Base-by-base conservation (phyloP, 441 rosid species). In the Populus hybrid region DNA sequence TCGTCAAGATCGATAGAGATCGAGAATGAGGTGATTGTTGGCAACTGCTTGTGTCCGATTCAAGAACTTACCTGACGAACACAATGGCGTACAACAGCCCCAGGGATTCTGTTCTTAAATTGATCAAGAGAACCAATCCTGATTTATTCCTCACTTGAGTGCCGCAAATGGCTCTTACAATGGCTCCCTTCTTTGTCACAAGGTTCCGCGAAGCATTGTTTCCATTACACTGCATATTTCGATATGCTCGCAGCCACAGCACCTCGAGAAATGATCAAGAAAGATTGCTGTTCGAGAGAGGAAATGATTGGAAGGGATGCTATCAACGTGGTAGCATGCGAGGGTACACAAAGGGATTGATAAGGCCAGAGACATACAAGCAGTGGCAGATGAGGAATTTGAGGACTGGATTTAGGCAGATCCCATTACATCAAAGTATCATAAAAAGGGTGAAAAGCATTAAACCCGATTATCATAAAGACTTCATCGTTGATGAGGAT, bases 331-430 rank as follows among this genome's bases (percentile, higher is more conserved):
- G 77, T 89, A 67, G 97, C 97, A 0, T 91, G 90, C 26, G 97
- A 94, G 84, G 97, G 95, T 18, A 19, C 68, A 42, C 91, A 88
- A 69, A 82, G n/a, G 97, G 81, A 82, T 85, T 3, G 92, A 88
- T n/a, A 81, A 87, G 98, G 83, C 97, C 97, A 0, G 98, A 90
- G 85, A 87, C 94, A 6, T 90, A 87, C 79, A 92, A 84, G 87
- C 97, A 88, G 80, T 92, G 97, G 97, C 94, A 88, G 50, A 84
- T 18, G 38, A 87, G 98, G 73, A 84, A 23, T 46, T 73, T 79
- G 75, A 85, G 93, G 78, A 92, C 89, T 9, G 94, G 98, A 79
- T 91, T 94, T 81, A 88, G 75, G 91, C 87, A 80, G 66, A 81
- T 85, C 19, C 85, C 87, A 9, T 69, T 93, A 42, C 73, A 87